These are phyloP conservation scores for Kurtzmaniella quercitrusa DNA, from an alignment of 1,139 yeast species.

Conservation along the genomic window DNA sequence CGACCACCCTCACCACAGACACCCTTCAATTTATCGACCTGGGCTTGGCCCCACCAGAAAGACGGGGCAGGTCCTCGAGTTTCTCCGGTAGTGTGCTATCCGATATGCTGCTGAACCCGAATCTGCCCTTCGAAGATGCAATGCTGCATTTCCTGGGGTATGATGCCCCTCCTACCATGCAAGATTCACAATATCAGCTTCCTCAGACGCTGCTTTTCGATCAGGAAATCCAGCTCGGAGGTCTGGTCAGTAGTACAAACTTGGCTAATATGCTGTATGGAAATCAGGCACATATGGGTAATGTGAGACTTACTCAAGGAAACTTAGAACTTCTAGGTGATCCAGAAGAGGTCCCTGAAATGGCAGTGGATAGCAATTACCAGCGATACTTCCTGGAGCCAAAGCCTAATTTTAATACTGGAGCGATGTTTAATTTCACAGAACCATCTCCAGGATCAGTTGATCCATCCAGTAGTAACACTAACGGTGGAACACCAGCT, in stretches of 20 bases:
- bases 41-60: slow-evolving; percentile 6
- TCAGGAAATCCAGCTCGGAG: slow-evolving; percentile 39
- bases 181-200: slow-evolving; percentile 14
- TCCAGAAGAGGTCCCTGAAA: neutral
- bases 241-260: slow-evolving; percentile 37
- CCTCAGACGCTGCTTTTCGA: slow-evolving; percentile 17
- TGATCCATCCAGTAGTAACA: neutral
- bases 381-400: neutral
- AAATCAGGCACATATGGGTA: neutral
- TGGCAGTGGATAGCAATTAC: neutral
- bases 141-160: slow-evolving; percentile 26
- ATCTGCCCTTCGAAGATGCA: slow-evolving; percentile 39
- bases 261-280: slow-evolving; percentile 17
- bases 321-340: slow-evolving; percentile 1
- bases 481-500: neutral
- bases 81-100: slow-evolving; percentile 22
- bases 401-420: neutral
- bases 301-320: neutral
- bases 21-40: slow-evolving; percentile 9
- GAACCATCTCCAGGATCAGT: neutral
- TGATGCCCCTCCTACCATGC: slow-evolving; percentile 8
- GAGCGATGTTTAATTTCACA: neutral
- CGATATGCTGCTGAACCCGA: slow-evolving; percentile 38
- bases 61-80: slow-evolving; percentile 18
- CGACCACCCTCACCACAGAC: slow-evolving; percentile 8